Base-by-base conservation (phyloP, 2,329 filamentous ascomycete species). In the Ophiostoma himal-ulmi region DNA sequence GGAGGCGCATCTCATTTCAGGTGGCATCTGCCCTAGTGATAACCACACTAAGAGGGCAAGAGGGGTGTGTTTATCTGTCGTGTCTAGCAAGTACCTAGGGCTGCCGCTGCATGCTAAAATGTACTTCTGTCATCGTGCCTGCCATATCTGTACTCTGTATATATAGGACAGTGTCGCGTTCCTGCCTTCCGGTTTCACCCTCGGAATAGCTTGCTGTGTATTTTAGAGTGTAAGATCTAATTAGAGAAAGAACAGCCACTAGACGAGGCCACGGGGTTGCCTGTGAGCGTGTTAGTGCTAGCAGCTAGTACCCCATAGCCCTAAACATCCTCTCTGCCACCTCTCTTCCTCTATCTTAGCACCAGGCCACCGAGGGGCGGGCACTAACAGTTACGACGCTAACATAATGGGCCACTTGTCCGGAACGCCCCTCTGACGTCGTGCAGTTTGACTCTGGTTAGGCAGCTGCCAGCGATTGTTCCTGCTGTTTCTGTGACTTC, bases 141-240 rank as follows among this genome's bases (percentile, higher is more conserved):
- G n/a, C 52, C 52, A 26, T 37, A 7, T n/a, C 8, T 2, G 52
- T 20, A 64, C 13, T 30, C 7, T 26, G 54, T 26, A 13, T 60
- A 8, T 22, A 20, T 7, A 64, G 60, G 11, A 26, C 11, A 26
- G 26, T 30, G 57, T 62, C 57, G 57, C 57, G 57, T 34, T 62
- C 57, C 57, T 62, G 57, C 26, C 57, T 65, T 65, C 62, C 62
- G 62, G 62, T 65, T 65, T 65, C 62, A 65, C 62, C 62, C 62
- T 65, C 62, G 22, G 57, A 17, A 34, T n/a, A 37, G 30, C 20
- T 22, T 62, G 54, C 54, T 30, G 26, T 30, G 26, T 30, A 30
- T 30, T 30, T 30, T 30, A 44, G 41, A 44, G 41, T 13, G 44
- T n/a, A 48, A 20, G 0, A n/a, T 48, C 17, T 48, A 48, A 20